Evolutionary conservation across 2,329 filamentous ascomycete genomes (phyloP), one percentile per base, ranked within the genome.

Genomic region (Mycosphaerelloides madeirae): DNA sequence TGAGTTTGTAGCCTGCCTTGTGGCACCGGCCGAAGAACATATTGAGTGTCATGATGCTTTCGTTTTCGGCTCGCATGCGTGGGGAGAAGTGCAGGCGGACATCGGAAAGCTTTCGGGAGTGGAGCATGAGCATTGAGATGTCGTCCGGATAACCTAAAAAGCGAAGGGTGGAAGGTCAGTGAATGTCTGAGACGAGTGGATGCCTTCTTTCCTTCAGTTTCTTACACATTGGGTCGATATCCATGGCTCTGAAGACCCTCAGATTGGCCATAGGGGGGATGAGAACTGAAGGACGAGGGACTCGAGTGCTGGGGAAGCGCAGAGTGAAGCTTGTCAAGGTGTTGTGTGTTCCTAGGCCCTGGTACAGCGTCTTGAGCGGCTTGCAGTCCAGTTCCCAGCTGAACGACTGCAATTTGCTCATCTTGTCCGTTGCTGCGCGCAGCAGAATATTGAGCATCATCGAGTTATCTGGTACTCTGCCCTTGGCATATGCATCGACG

Each of bases 91-190:
- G 78, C 47, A 83, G 49, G 42, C 68, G 75, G 6, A 83, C 61
- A 25, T 77, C 74, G 31, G 72, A 66, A 3, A 83, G 64, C 41
- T 76, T 76, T 49, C 69, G 73, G 3, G 76, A 75, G n/a, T 72
- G 67, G 12, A 71, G 61, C 6, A 83, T 62, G 12, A 83, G 62
- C 16, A 75, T 65, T 12, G 77, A 78, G 7, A 83, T 73, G 53
- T 82, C 79, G 60, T 83, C 80, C 0, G 78, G 78, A 54, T 81
- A 80, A 63, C n/a, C n/a, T n/a, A n/a, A n/a, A n/a, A n/a, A n/a
- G n/a, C n/a, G n/a, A n/a, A n/a, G n/a, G n/a, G n/a, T n/a, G n/a
- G n/a, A n/a, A n/a, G n/a, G n/a, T n/a, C n/a, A n/a, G n/a, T n/a
- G n/a, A n/a, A n/a, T n/a, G n/a, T n/a, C n/a, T n/a, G n/a, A n/a